phyloP scores from a whole-genome alignment of 2,329 filamentous ascomycete species.

The Grosmannia huntii region DNA sequence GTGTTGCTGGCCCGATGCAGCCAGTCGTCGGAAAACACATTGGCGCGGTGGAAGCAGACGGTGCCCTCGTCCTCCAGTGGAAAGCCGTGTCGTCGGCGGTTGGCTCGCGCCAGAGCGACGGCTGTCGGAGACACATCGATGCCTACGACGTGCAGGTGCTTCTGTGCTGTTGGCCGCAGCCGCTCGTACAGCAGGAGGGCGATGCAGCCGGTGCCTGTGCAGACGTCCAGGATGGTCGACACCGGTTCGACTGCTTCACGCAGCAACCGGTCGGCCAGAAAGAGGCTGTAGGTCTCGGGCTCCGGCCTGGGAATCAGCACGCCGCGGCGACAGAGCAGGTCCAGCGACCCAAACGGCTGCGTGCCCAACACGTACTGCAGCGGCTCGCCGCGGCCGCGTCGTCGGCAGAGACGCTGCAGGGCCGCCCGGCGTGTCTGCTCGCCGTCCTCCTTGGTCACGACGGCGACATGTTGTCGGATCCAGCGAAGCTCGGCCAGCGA shows the following conservation, averaged over 20 bases:
- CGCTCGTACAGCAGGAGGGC: conserved; percentile 59
- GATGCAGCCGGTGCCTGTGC: conserved; percentile 86
- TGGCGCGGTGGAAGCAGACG: conserved; percentile 10
- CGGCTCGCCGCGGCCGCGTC: conserved; percentile 52
- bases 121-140: conserved; percentile 61
- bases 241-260: not conserved
- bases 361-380: conserved; percentile 82
- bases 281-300: conserved; percentile 54
- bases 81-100: conserved; percentile 40
- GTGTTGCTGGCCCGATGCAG: conserved; percentile 11
- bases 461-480: conserved; percentile 47
- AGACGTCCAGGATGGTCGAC: conserved; percentile 67
- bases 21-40: conserved; percentile 34
- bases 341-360: conserved; percentile 75
- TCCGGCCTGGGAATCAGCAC: conserved; percentile 79
- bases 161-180: conserved; percentile 13
- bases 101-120: conserved; percentile 50
- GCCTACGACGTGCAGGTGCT: conserved; percentile 43
- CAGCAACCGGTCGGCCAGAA: conserved; percentile 30
- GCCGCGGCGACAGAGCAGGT: conserved; percentile 61
- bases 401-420: conserved; percentile 30
- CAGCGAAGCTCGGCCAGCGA: conserved; percentile 60
- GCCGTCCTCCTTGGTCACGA: too few relatives aligned
- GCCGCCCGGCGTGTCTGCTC: not conserved
- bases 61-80: not conserved